Evolutionary conservation across 139 green algal genomes (phyloP), one percentile per base, ranked within the genome.

Genomic region (Chlorella sp.): DNA sequence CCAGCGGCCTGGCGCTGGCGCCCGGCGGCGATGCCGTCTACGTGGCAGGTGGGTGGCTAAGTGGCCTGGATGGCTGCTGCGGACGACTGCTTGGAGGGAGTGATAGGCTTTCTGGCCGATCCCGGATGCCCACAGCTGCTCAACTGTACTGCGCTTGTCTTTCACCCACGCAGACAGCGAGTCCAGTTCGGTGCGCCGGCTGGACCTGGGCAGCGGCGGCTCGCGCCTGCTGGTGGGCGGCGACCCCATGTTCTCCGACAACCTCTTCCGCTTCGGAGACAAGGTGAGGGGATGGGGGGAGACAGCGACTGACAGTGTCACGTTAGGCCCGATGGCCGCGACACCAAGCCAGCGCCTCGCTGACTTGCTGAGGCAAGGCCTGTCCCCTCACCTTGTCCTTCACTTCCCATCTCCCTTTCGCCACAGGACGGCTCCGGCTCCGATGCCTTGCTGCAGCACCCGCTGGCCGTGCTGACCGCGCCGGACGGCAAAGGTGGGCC

Each of bases 261-360:
- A 97, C 88, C 91, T 97, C 44, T 97, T 97, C 87, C 86, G 85
- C 60, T 97, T 97, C 86, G 94, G 94, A 6, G 93, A 97, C 81
- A 80, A 51, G 44, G 44, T 51, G n/a, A 51, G 44, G 44, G 7
- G 44, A 51, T 9, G 44, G n/a, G n/a, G n/a, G n/a, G n/a, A n/a
- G n/a, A n/a, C n/a, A n/a, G n/a, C n/a, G n/a, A n/a, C n/a, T n/a
- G n/a, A n/a, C n/a, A n/a, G n/a, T n/a, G n/a, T n/a, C n/a, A n/a
- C n/a, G n/a, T n/a, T n/a, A n/a, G n/a, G n/a, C n/a, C n/a, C n/a
- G n/a, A n/a, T n/a, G n/a, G n/a, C n/a, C n/a, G n/a, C n/a, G n/a
- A n/a, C n/a, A n/a, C n/a, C n/a, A n/a, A n/a, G n/a, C n/a, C n/a
- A n/a, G n/a, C n/a, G n/a, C n/a, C n/a, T n/a, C n/a, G n/a, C n/a